Percentiles rank a stretch among this genome's conserved stretches.
phyloP scores from a whole-genome alignment of 495 filamentous ascomycete species.

The Penicillium soppii region DNA sequence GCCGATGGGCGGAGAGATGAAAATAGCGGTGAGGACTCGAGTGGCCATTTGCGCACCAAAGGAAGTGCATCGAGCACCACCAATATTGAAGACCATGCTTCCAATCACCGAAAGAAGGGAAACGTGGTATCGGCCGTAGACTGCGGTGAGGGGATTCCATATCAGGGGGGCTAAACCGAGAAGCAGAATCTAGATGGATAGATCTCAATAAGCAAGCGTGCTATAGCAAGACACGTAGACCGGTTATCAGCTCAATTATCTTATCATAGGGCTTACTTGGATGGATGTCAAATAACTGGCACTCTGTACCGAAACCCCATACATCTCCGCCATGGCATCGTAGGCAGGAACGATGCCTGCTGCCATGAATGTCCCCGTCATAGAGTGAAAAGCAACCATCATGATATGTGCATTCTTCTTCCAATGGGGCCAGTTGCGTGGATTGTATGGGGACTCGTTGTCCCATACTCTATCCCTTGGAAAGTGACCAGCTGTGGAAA shows the following conservation, averaged over 20 bases:
- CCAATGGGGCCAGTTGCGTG: conserved; percentile 27
- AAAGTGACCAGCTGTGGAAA: not conserved
- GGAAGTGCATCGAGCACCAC: too few relatives aligned
- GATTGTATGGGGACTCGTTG: conserved; percentile 15
- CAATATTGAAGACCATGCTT: conserved; percentile 36
- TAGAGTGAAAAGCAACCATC: conserved; percentile 38
- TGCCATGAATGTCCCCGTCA: conserved; percentile 33
- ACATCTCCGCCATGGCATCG: conserved; percentile 25
- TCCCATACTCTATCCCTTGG: conserved; percentile 1
- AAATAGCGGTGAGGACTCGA: conserved; percentile 17
- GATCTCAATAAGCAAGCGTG: not conserved
- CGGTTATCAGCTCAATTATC: not conserved
- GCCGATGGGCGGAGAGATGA: conserved; percentile 27
- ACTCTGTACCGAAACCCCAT: conserved; percentile 21
- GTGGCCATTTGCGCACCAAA: conserved; percentile 14
- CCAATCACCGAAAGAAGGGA: conserved; percentile 29
- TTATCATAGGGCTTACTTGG: too few relatives aligned
- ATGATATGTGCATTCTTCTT: conserved; percentile 37
- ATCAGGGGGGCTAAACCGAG: conserved; percentile 28
- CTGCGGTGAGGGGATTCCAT: conserved; percentile 31
- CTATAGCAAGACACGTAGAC: not conserved
- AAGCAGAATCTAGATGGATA: conserved; percentile 24
- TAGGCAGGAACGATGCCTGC: conserved; percentile 35
- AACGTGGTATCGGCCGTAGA: conserved; percentile 33
- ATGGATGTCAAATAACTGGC: conserved; percentile 33